These are phyloP conservation scores for Saccharum spontaneum DNA, from an alignment of 176 grass and related monocot genomes.

Conservation along the genomic window DNA sequence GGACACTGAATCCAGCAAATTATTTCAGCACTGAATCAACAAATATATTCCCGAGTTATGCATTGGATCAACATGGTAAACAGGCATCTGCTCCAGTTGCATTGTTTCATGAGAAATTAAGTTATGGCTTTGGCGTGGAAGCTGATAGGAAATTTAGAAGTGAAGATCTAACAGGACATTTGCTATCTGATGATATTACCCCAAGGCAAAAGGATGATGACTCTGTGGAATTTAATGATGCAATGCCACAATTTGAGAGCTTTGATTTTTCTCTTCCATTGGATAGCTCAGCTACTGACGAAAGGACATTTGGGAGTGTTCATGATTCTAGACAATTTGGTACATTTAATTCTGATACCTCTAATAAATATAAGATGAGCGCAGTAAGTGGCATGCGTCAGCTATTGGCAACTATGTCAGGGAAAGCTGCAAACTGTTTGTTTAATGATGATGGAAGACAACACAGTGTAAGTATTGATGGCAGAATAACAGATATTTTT, in stretches of 20 bases:
- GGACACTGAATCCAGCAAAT: constrained; percentile 37
- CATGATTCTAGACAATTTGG: constrained; percentile 33
- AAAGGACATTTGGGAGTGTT: constrained; percentile 25
- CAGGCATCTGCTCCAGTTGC: constrained; percentile 24
- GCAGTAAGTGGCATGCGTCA: constrained; percentile 34
- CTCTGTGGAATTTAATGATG: constrained; percentile 16
- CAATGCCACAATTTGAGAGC: constrained; percentile 47
- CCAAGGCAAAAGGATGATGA: constrained; percentile 23
- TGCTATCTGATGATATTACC: constrained; percentile 37
- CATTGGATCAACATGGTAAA: constrained; percentile 33
- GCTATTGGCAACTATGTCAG: constrained; percentile 48
- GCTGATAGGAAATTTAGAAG: constrained; percentile 17
- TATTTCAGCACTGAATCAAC: neutral
- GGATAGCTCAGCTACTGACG: constrained; percentile 26
- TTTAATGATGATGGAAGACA: constrained; percentile 37
- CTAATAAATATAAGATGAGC: constrained; percentile 42
- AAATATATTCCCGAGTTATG: constrained; percentile 14
- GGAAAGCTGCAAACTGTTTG: constrained; percentile 45
- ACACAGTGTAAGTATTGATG: constrained; percentile 35
- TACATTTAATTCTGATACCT: constrained; percentile 26
- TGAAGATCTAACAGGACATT: constrained; percentile 24
- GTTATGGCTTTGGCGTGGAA: constrained; percentile 31
- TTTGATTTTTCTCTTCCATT: constrained; percentile 37
- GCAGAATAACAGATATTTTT: constrained; percentile 33
- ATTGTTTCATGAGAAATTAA: constrained; percentile 27